A percentile compares a stretch with the other conserved stretches of the same genome.
Conservation (phyloP, 371 early-diverging fungal genomes). For the Apophysomyces sp. region DNA sequence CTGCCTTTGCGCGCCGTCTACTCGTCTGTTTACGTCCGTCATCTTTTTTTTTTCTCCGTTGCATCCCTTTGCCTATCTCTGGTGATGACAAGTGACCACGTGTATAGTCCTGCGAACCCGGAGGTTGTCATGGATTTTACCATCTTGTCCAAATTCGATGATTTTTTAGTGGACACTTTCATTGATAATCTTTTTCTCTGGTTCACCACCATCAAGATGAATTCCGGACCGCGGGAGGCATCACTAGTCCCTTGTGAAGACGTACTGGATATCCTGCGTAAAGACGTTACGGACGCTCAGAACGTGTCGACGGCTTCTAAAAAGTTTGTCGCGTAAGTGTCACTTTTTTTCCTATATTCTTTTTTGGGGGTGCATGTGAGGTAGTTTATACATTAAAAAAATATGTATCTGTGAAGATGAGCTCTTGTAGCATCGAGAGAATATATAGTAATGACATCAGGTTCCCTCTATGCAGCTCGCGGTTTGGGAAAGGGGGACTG, state of each 20-base stretch:
- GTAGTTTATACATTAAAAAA: neutral
- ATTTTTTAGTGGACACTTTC: slow-evolving; percentile 58
- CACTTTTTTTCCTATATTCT: neutral
- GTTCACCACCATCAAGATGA: slow-evolving; percentile 60
- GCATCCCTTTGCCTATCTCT: too few species aligned
- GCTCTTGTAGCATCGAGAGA: too few species aligned
- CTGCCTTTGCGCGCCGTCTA: too few species aligned
- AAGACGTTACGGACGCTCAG: slow-evolving; percentile 8
- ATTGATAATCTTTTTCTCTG: slow-evolving; percentile 58
- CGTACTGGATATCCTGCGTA: slow-evolving; percentile 39
- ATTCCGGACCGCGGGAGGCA: slow-evolving; percentile 7
- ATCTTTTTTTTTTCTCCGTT: neutral
- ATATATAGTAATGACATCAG: too few species aligned
- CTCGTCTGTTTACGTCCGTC: neutral
- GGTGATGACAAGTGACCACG: too few species aligned
- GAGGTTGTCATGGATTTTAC: slow-evolving; percentile 20
- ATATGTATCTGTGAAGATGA: neutral
- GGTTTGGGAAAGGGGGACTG: too few species aligned
- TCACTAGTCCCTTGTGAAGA: slow-evolving; percentile 6
- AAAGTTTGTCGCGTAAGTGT: neutral
- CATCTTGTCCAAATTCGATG: slow-evolving; percentile 61
- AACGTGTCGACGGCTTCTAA: neutral
- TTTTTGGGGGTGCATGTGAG: neutral
- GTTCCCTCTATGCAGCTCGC: too few species aligned
- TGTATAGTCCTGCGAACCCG: neutral